Base-by-base conservation (phyloP, 768 basidiomycete genomes). In the Phlebiopsis gigantea region DNA sequence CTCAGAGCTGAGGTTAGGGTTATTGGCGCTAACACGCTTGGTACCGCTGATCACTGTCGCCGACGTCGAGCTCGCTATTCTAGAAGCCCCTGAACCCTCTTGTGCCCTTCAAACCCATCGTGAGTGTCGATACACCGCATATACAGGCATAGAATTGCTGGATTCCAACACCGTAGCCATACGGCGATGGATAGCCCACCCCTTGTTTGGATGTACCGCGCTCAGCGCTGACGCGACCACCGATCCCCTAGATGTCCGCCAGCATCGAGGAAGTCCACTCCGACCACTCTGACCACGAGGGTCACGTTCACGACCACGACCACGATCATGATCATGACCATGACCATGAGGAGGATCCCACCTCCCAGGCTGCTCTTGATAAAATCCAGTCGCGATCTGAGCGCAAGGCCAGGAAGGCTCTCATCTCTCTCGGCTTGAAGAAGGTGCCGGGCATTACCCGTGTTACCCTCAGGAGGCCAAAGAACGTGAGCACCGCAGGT, bases 351-450 rank as follows among this genome's bases (percentile, higher is more conserved):
- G 89, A 91, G 69, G 91, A 92, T 64, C 91, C 90, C 48, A 89
- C 87, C 56, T 90, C 88, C 46, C 81, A 84, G 59, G 87, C 90
- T 45, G 87, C 87, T 57, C 84, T 92, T 60, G 90, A 95, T 65
- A 96, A 97, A 75, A 89, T 95, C 63, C 91, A 94, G 75, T 94
- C 92, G 53, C 87, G 92, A 61, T 86, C 93, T 34, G 94, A 98
- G 75, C 87, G 94, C 65, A 97, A 96, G 73, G 93, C 94, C 51
- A 82, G 94, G 70, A 97, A 98, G 76, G 93, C 94, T 15, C 83
- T 98, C 53, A 80, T 94, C 62, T 78, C 86, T 63, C 79, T 98
- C 64, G 97, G 97, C 41, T 75, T 99, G 73, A 97, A 97, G 77
- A 88, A 84, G 73, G 89, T 99, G 55, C 83, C 87, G 57, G 87